A percentile compares a stretch with the other conserved stretches of the same genome.
Evolutionary conservation across 441 rosid species (phyloP).

Genomic region (Kokia cookei): DNA sequence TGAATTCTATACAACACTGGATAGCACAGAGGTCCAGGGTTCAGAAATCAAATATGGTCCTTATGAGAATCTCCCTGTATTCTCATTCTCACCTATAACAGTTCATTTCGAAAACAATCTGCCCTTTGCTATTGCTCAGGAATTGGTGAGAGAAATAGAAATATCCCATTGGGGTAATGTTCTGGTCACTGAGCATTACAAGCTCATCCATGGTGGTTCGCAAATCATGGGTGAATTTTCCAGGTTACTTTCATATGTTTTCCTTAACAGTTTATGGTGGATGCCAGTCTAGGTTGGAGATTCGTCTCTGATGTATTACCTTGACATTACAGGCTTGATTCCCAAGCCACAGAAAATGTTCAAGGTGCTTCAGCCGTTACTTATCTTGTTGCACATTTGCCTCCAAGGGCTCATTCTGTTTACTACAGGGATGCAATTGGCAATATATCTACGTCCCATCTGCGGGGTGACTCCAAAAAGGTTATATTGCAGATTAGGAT

Average conservation of each 20-base stretch:
- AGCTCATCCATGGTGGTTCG: slow-evolving; percentile 75
- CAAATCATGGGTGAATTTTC: slow-evolving; percentile 91
- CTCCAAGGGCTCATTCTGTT: slow-evolving; percentile 89
- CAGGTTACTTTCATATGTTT: slow-evolving; percentile 37
- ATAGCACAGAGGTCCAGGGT: slow-evolving; percentile 55
- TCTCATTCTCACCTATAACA: slow-evolving; percentile 56
- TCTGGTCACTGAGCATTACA: slow-evolving; percentile 83
- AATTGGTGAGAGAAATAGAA: slow-evolving; percentile 83
- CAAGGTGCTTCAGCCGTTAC: slow-evolving; percentile 69
- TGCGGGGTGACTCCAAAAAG: slow-evolving; percentile 79
- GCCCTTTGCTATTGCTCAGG: slow-evolving; percentile 75
- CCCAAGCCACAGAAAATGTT: slow-evolving; percentile 65
- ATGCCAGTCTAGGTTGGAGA: not conserved
- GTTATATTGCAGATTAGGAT: slow-evolving; percentile 26
- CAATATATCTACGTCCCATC: slow-evolving; percentile 88
- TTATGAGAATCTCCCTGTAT: slow-evolving; percentile 62
- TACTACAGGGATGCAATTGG: slow-evolving; percentile 96
- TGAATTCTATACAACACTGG: slow-evolving; percentile 72
- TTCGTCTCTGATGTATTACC: slow-evolving; percentile 13
- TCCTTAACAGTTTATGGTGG: not conserved
- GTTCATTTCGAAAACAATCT: slow-evolving; percentile 84
- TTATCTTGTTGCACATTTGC: slow-evolving; percentile 74
- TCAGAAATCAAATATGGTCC: slow-evolving; percentile 94
- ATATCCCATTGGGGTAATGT: slow-evolving; percentile 98
- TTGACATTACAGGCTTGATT: slow-evolving; percentile 67